Percentiles rank a stretch among this genome's conserved stretches.
Conservation (phyloP, 495 filamentous ascomycete species). For the Parathielavia hyrcaniae region DNA sequence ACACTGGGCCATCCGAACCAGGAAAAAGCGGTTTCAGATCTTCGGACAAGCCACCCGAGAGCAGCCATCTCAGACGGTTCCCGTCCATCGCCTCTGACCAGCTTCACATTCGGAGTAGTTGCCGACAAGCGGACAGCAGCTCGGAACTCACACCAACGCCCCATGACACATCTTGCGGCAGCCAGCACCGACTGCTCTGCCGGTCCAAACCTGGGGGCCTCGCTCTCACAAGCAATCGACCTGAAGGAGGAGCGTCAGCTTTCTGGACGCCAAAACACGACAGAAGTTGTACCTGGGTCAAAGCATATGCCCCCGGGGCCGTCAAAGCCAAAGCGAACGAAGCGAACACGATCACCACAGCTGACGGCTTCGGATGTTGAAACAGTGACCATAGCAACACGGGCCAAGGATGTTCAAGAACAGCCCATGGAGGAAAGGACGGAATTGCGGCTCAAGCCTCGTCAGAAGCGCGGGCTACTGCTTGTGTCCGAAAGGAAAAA, state of each 20-base stretch:
- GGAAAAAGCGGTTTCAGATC: neutral
- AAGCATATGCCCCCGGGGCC: neutral
- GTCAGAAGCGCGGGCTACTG: conserved; percentile 40
- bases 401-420: neutral
- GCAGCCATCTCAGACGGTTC: neutral
- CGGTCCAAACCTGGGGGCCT: neutral
- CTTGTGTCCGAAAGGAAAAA: conserved; percentile 31
- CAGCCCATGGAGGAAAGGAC: conserved; percentile 29
- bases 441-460: conserved; percentile 37
- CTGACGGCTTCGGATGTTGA: neutral
- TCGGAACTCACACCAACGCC: neutral
- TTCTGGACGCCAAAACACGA: neutral
- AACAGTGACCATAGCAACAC: neutral
- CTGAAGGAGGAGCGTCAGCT: conserved; percentile 15
- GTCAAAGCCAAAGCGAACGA: neutral
- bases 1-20: neutral
- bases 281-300: neutral
- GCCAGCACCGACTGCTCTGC: no score
- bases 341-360: neutral
- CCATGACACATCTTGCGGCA: neutral
- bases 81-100: neutral
- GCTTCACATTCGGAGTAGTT: no score
- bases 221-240: conserved; percentile 12
- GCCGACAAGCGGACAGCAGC: neutral
- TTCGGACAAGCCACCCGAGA: neutral